Conservation (phyloP, 345 rosid species). For the Melaleuca alternifolia region DNA sequence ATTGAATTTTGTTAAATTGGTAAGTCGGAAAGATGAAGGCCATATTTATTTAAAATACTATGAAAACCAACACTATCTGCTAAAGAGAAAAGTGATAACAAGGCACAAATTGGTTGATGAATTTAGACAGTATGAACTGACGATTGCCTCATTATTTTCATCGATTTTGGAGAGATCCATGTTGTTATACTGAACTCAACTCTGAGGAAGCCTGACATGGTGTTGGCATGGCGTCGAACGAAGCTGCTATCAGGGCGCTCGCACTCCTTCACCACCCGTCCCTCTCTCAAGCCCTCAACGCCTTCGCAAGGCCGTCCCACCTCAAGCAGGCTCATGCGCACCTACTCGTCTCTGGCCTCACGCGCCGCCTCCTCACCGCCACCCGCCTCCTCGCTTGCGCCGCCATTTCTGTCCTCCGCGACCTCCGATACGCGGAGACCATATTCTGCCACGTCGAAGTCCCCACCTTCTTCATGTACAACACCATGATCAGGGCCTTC, state of each 20-base stretch:
- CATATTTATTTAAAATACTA: neutral
- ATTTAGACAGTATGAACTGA: neutral
- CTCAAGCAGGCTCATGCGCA: conserved; percentile 8
- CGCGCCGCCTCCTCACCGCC: conserved; percentile 1
- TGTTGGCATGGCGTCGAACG: neutral
- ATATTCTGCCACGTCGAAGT: neutral
- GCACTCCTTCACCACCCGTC: conserved; percentile 5
- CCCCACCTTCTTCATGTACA: conserved; percentile 4
- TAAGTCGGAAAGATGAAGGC: neutral
- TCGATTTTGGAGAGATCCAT: neutral
- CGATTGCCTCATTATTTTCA: neutral
- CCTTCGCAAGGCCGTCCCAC: conserved; percentile 1
- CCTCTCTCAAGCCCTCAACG: conserved; percentile 2
- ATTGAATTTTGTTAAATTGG: neutral
- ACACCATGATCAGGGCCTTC: conserved; percentile 7
- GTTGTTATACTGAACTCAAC: neutral
- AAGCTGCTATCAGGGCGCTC: neutral
- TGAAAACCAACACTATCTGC: accelerated
- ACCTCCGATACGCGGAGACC: conserved; percentile 1
- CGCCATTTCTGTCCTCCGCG: neutral
- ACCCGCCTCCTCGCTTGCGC: conserved; percentile 8
- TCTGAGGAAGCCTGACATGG: neutral
- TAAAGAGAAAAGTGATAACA: neutral
- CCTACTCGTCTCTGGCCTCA: conserved; percentile 1
- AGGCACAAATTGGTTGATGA: neutral